Conservation (phyloP, 2,329 filamentous ascomycete species). For the Cryphonectria carpinicola region DNA sequence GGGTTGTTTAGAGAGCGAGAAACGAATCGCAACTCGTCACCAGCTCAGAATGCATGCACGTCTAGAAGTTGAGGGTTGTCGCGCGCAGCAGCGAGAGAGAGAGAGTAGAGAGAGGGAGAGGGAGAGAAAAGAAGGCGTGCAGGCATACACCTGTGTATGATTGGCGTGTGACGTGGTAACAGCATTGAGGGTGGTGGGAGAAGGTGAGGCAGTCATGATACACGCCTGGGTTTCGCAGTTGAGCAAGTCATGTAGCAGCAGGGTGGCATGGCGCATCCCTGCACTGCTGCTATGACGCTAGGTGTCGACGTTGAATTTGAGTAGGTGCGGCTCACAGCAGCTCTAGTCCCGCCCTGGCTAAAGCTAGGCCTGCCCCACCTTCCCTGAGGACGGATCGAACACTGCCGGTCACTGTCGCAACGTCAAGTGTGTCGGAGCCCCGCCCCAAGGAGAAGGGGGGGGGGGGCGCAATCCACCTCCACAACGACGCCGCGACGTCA, state of each 20-base stretch:
- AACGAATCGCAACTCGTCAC: constrained; percentile 1
- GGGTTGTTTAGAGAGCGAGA: neutral
- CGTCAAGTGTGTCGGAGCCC: constrained; percentile 20
- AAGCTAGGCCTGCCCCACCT: neutral
- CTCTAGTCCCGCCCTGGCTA: constrained; percentile 14
- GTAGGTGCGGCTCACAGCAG: constrained; percentile 22
- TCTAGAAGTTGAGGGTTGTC: neutral
- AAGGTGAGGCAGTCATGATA: constrained; percentile 42
- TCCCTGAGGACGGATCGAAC: constrained; percentile 11
- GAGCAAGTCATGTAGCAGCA: neutral
- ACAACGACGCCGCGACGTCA: constrained; percentile 3
- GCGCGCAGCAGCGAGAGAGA: neutral
- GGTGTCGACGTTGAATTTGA: constrained; percentile 30
- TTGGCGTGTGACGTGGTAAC: constrained; percentile 12
- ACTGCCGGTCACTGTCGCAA: constrained; percentile 20
- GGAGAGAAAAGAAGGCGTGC: neutral
- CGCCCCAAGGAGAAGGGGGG: neutral
- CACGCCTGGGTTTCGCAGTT: constrained; percentile 39
- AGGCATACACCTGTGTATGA: neutral
- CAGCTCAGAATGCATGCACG: neutral
- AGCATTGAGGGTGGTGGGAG: constrained; percentile 38
- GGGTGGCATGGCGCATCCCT: constrained; percentile 13
- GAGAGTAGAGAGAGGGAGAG: neutral
- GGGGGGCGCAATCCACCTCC: neutral
- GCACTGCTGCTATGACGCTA: constrained; percentile 1